Evolutionary conservation across 495 filamentous ascomycete species (phyloP).

Genomic region (Penicillium riverlandense): DNA sequence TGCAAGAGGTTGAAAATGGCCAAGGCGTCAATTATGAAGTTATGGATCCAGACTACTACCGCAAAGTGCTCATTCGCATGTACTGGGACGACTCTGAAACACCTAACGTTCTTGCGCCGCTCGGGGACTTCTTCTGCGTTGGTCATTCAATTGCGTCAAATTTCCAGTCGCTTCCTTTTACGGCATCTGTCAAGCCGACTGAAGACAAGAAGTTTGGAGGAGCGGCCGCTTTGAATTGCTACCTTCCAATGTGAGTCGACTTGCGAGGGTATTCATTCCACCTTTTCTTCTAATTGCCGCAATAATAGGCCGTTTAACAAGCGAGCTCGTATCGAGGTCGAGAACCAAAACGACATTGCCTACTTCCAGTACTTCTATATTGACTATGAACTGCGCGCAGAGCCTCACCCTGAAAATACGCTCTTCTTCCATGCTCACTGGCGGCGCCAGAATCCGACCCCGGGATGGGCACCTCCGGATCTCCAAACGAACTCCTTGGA

Average conservation of each 20-base stretch:
- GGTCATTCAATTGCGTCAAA: slow-evolving; percentile 15
- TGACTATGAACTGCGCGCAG: slow-evolving; percentile 15
- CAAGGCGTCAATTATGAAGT: slow-evolving; percentile 16
- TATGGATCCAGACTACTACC: slow-evolving; percentile 19
- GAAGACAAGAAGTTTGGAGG: slow-evolving; percentile 17
- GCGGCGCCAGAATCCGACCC: slow-evolving; percentile 16
- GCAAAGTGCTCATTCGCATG: slow-evolving; percentile 19
- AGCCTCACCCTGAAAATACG: slow-evolving; percentile 12
- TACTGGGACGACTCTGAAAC: slow-evolving; percentile 6
- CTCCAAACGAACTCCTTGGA: neutral
- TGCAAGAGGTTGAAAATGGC: slow-evolving; percentile 15
- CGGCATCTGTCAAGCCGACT: slow-evolving; percentile 11
- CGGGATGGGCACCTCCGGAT: slow-evolving; percentile 11
- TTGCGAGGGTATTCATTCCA: too few species aligned
- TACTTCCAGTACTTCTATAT: slow-evolving; percentile 20
- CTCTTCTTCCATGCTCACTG: slow-evolving; percentile 20
- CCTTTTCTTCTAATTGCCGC: too few species aligned
- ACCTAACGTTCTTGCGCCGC: slow-evolving; percentile 11
- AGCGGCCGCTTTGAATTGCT: slow-evolving; percentile 15
- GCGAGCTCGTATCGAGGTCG: slow-evolving; percentile 13
- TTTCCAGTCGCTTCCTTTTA: slow-evolving; percentile 16
- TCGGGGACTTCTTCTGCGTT: slow-evolving; percentile 17
- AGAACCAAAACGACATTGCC: slow-evolving; percentile 11
- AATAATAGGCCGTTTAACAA: slow-evolving; percentile 10
- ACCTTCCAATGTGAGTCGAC: slow-evolving; percentile 4